phyloP scores from a whole-genome alignment of 2,329 filamentous ascomycete species.

The Hymenoscyphus fraxineus region DNA sequence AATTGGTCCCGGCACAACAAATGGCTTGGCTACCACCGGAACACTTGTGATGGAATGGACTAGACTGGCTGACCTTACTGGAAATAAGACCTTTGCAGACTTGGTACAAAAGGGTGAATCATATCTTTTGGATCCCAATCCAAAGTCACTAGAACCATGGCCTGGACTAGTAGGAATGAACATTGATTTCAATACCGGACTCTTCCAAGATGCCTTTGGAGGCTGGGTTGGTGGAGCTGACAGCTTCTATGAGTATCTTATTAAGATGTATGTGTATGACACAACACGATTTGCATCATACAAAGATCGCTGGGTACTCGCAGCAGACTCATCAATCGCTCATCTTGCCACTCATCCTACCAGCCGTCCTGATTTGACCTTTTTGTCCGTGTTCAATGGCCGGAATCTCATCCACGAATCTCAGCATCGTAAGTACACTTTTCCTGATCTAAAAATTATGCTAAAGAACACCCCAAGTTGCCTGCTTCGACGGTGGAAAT shows the following conservation, averaged over 20 bases:
- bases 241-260: constrained; percentile 84
- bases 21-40: constrained; percentile 72
- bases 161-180: constrained; percentile 70
- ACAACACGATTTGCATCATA: constrained; percentile 58
- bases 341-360: constrained; percentile 67
- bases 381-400: constrained; percentile 56
- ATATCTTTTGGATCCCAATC: constrained; percentile 65
- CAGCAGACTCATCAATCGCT: constrained; percentile 71
- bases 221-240: constrained; percentile 77
- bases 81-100: constrained; percentile 60
- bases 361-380: constrained; percentile 67
- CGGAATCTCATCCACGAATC: constrained; percentile 43
- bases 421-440: constrained; percentile 37
- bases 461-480: constrained; percentile 45
- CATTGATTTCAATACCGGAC: constrained; percentile 61
- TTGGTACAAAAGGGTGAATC: constrained; percentile 65
- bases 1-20: constrained; percentile 50
- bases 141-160: constrained; percentile 63
- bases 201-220: constrained; percentile 63
- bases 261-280: constrained; percentile 89
- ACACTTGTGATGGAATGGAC: constrained; percentile 84
- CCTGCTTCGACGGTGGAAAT: constrained; percentile 81
- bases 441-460: neutral
- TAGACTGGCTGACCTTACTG: constrained; percentile 70
- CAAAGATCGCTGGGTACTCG: constrained; percentile 69